Percentiles rank a stretch among this genome's conserved stretches.
phyloP scores from a whole-genome alignment of 2,329 filamentous ascomycete species.

The Grosmannia penicillata region DNA sequence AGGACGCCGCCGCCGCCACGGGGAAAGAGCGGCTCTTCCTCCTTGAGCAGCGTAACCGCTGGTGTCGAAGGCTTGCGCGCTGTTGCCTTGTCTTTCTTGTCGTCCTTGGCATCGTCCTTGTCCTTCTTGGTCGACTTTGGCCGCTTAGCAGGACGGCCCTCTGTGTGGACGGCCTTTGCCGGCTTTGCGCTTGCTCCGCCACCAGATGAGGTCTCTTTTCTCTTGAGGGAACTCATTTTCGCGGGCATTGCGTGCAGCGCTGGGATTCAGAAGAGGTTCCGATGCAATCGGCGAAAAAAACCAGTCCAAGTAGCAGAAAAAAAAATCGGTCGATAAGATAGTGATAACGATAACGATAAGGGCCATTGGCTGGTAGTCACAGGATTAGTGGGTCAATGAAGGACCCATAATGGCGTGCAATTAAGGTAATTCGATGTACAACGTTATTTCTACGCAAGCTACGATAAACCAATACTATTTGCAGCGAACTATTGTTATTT shows the following conservation, averaged over 20 bases:
- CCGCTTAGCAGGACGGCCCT: slow-evolving; percentile 8
- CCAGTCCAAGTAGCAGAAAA: slow-evolving; percentile 4
- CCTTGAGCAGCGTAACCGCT: slow-evolving; percentile 36
- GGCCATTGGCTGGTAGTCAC: too few relatives aligned
- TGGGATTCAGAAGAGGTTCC: neutral
- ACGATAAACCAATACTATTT: too few relatives aligned
- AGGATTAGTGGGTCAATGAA: too few relatives aligned
- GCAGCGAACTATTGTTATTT: too few relatives aligned
- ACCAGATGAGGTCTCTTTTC: slow-evolving; percentile 8
- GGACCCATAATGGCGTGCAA: too few relatives aligned
- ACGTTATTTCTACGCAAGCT: too few relatives aligned
- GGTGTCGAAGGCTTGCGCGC: slow-evolving; percentile 10
- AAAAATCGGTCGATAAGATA: slow-evolving; percentile 1
- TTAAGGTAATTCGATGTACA: too few relatives aligned
- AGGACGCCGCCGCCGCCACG: slow-evolving; percentile 82
- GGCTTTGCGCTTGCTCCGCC: slow-evolving; percentile 2
- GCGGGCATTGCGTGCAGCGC: neutral
- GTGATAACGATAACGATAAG: slow-evolving; percentile 1
- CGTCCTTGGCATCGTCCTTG: slow-evolving; percentile 2
- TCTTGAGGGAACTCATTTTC: slow-evolving; percentile 10
- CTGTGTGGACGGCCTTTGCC: neutral
- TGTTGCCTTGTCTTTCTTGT: slow-evolving; percentile 1
- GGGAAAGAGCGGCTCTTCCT: slow-evolving; percentile 84
- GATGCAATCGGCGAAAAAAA: slow-evolving; percentile 1
- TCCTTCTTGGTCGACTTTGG: slow-evolving; percentile 4